Conservation (phyloP, 2,329 filamentous ascomycete species). For the Venturiaceae sp. region DNA sequence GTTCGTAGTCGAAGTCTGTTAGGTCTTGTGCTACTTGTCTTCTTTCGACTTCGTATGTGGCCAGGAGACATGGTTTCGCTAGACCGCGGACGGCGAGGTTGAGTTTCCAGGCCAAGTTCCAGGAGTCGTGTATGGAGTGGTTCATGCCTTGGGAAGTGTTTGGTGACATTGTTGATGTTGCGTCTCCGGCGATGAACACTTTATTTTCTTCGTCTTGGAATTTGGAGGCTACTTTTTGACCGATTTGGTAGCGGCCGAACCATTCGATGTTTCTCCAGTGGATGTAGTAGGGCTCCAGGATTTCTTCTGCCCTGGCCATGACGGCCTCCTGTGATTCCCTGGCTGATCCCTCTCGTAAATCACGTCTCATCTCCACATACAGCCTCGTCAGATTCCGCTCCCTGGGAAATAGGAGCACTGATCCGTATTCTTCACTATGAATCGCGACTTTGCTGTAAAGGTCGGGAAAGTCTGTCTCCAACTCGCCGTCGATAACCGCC, state of each 20-base stretch:
- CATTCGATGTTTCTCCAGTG: conserved; percentile 38
- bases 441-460: conserved; percentile 66
- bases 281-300: conserved; percentile 27
- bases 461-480: conserved; percentile 65
- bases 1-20: conserved; percentile 36
- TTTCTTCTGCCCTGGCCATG: conserved; percentile 48
- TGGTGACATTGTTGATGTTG: conserved; percentile 28
- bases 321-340: conserved; percentile 54
- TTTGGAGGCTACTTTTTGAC: conserved; percentile 35
- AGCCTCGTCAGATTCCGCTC: conserved; percentile 63
- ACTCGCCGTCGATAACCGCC: conserved; percentile 62
- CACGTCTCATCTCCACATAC: conserved; percentile 37
- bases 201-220: conserved; percentile 32
- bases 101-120: conserved; percentile 35
- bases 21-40: conserved; percentile 33
- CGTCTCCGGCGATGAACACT: conserved; percentile 41
- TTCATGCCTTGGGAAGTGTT: conserved; percentile 37
- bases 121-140: conserved; percentile 33
- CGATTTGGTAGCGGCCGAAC: conserved; percentile 42
- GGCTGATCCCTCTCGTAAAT: conserved; percentile 19
- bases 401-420: conserved; percentile 63
- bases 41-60: conserved; percentile 31
- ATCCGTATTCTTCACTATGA: conserved; percentile 56
- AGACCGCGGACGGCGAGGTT: conserved; percentile 29
- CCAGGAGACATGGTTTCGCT: conserved; percentile 25